Evolutionary conservation across 1,284 basidiomycete species (phyloP), one percentile per base, ranked within the genome.

Genomic region (Cryptococcus sp.): DNA sequence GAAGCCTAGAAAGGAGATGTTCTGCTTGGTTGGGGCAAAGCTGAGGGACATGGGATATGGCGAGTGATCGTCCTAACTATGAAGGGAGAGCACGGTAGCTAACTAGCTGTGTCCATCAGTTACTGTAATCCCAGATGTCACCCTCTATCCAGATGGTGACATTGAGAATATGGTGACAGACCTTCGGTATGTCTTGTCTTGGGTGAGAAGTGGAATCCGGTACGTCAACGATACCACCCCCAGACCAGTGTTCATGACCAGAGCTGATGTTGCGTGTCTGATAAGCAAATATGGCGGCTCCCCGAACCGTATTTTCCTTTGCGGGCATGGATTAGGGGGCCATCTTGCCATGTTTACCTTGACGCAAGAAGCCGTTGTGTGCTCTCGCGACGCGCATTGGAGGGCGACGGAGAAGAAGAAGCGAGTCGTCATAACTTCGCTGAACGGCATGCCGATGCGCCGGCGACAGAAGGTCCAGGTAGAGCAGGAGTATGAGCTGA

Each of bases 291-390:
- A 60, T 47, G 76, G 75, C 4, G 78, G 77, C 33, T 72, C 76
- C 52, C 63, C 70, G 13, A 50, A 50, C 42, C 59, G 65, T 51
- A 75, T 78, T 52, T 69, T 75, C 46, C 49, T 78, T 0, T 49
- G 71, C 54, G 76, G 77, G 1, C 75, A 77, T 48, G 76, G 77
- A 4, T 56, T 74, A 13, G 73, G 71, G 18, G 74, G 71, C 23
- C 74, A 77, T 55, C 60, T 79, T 18, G 68, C 70, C 12, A 63
- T 77, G 57, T 67, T 77, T 58, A 73, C 77, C 4, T 56, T 70
- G 24, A 48, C 65, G 23, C 66, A 68, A 50, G 62, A 67, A n/a
- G 63, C 60, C 5, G 56, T 70, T 28, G 62, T 71, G 21, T 56
- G 62, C 43, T 63, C 62, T 21, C 57, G 63, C 24, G 61, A 70